These are phyloP conservation scores for Pholiota adiposa DNA, from an alignment of 1,284 basidiomycete genomes.

Conservation along the genomic window DNA sequence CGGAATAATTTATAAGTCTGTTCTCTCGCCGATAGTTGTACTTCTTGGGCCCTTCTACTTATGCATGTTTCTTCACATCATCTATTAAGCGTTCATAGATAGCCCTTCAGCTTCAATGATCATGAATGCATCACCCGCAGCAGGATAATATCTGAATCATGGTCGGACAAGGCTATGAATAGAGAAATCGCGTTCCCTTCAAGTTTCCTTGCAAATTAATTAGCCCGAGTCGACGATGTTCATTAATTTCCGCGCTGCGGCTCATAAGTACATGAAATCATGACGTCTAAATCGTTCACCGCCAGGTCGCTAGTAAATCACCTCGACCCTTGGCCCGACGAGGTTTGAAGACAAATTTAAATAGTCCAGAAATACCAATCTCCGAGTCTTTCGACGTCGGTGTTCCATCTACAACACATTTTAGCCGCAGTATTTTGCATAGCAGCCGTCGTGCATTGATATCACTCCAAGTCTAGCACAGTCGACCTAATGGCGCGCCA, in stretches of 20 bases:
- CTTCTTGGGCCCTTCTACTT: background rate
- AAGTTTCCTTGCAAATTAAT: background rate
- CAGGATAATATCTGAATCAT: background rate
- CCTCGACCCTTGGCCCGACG: background rate
- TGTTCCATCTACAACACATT: background rate
- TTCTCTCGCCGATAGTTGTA: background rate
- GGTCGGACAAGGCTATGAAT: background rate
- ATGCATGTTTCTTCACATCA: background rate
- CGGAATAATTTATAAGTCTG: background rate
- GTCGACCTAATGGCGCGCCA: background rate
- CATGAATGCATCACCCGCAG: background rate
- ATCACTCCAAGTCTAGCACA: background rate
- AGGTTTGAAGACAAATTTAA: background rate
- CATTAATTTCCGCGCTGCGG: background rate
- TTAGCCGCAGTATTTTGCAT: background rate
- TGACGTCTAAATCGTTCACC: background rate
- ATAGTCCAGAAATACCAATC: too few species aligned
- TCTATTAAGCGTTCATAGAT: background rate
- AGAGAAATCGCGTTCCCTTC: background rate
- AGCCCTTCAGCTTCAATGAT: slow-evolving; percentile 1
- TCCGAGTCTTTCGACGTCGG: too few species aligned
- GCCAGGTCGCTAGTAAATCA: background rate
- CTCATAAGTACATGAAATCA: background rate
- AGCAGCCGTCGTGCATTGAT: background rate
- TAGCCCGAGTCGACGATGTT: background rate